Percentiles rank a stretch among this genome's conserved stretches.
phyloP scores from a whole-genome alignment of 306 rosid species.

The Cucurbita ficifolia region DNA sequence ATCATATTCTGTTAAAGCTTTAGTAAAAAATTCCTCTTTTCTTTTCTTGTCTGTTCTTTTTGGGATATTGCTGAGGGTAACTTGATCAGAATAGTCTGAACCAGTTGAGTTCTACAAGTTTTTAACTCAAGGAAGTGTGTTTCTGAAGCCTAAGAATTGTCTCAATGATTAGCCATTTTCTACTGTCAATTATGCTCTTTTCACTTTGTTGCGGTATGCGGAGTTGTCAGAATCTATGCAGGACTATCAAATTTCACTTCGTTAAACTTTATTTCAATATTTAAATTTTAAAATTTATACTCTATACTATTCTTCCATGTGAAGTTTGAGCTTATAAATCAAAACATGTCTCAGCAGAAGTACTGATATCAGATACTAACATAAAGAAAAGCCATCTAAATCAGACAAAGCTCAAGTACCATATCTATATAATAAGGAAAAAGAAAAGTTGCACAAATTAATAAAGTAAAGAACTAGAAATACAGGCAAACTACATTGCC shows the following conservation, averaged over 20 bases:
- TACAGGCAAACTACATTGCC: conserved; percentile 2
- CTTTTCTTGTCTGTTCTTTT: neutral
- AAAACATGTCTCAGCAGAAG: neutral
- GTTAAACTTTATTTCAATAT: neutral
- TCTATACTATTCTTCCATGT: neutral
- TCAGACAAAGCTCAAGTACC: neutral
- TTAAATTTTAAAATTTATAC: neutral
- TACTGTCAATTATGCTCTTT: neutral
- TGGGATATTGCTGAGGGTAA: neutral
- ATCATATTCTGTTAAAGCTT: neutral
- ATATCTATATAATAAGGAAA: neutral
- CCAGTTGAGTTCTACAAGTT: neutral
- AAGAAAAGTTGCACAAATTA: neutral
- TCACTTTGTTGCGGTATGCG: neutral
- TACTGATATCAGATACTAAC: neutral
- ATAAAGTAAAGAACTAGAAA: neutral
- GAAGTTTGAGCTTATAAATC: neutral
- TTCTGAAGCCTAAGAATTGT: conserved; percentile 4
- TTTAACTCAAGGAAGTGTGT: neutral
- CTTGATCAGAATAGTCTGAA: neutral
- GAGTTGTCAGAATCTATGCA: conserved; percentile 2
- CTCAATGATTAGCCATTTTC: conserved; percentile 6
- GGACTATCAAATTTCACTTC: neutral
- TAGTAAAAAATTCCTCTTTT: neutral
- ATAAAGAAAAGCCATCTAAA: neutral